Percentiles rank a stretch among this genome's conserved stretches.
These are phyloP conservation scores for Quercus tomentella DNA, from an alignment of 331 rosid species.

Conservation along the genomic window DNA sequence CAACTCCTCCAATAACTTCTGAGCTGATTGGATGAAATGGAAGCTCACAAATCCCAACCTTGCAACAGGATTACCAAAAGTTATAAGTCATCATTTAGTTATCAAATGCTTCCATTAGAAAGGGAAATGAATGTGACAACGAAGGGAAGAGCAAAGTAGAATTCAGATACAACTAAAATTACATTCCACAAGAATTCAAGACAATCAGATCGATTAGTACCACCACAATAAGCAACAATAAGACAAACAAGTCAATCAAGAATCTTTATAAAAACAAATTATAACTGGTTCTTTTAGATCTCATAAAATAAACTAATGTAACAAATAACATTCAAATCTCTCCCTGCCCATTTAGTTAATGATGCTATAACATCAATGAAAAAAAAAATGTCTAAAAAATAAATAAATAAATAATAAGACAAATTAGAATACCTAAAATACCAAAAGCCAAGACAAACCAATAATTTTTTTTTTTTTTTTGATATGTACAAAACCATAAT, in stretches of 20 bases:
- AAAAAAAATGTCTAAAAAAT: neutral
- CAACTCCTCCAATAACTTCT: conserved; percentile 86
- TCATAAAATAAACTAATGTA: neutral
- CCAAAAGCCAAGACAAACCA: neutral
- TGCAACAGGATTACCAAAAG: conserved; percentile 6
- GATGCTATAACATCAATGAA: neutral
- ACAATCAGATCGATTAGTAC: neutral
- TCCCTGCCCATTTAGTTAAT: neutral
- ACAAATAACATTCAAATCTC: neutral
- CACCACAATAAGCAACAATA: neutral
- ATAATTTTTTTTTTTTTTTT: too few relatives aligned
- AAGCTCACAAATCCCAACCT: conserved; percentile 97
- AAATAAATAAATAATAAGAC: neutral
- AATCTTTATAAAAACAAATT: neutral
- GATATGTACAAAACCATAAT: neutral
- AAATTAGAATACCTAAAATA: neutral
- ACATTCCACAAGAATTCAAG: neutral
- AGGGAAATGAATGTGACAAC: neutral
- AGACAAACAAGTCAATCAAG: neutral
- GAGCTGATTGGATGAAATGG: conserved; percentile 90
- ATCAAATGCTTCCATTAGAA: conserved; percentile 4
- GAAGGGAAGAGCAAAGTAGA: neutral
- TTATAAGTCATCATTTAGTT: conserved; percentile 9
- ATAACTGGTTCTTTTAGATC: neutral
- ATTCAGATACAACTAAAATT: neutral